These are phyloP conservation scores for Kwoniella bestiolae DNA, from an alignment of 768 basidiomycete genomes.

Conservation along the genomic window DNA sequence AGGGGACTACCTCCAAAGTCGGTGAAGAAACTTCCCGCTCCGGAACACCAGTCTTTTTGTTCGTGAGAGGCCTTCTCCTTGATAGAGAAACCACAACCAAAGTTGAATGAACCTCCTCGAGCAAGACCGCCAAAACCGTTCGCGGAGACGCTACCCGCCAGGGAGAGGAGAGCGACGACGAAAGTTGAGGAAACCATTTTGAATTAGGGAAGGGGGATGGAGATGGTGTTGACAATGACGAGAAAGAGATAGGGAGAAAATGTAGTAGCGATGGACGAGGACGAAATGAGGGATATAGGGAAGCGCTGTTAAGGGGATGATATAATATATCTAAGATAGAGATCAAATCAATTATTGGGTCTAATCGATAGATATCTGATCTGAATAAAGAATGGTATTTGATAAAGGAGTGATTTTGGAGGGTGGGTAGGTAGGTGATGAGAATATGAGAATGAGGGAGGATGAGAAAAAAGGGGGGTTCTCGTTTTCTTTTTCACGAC, in stretches of 20 bases:
- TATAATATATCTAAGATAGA: neutral
- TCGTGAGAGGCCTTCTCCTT: slow-evolving; percentile 17
- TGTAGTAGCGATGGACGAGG: neutral
- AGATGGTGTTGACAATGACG: neutral
- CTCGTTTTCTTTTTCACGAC: neutral
- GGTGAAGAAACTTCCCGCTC: slow-evolving; percentile 33
- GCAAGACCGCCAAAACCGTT: slow-evolving; percentile 8
- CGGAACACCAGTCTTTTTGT: slow-evolving; percentile 27
- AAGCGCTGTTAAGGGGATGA: neutral
- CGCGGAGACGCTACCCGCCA: slow-evolving; percentile 20
- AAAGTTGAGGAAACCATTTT: slow-evolving; percentile 8
- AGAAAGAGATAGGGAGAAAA: too few species aligned
- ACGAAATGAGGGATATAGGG: neutral
- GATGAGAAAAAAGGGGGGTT: neutral
- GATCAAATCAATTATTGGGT: neutral
- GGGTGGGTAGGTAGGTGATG: neutral
- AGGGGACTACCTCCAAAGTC: slow-evolving; percentile 24
- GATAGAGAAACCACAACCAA: slow-evolving; percentile 18
- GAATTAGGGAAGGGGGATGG: neutral
- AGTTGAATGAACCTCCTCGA: slow-evolving; percentile 19
- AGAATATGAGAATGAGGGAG: slow-evolving; percentile 1
- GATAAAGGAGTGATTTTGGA: slow-evolving; percentile 1
- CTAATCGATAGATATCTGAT: slow-evolving; percentile 1
- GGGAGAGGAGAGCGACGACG: slow-evolving; percentile 11
- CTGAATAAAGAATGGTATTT: slow-evolving; percentile 1